These are phyloP conservation scores for Daldinia eschscholtzii DNA, from an alignment of 2,329 filamentous ascomycete genomes.

Conservation along the genomic window DNA sequence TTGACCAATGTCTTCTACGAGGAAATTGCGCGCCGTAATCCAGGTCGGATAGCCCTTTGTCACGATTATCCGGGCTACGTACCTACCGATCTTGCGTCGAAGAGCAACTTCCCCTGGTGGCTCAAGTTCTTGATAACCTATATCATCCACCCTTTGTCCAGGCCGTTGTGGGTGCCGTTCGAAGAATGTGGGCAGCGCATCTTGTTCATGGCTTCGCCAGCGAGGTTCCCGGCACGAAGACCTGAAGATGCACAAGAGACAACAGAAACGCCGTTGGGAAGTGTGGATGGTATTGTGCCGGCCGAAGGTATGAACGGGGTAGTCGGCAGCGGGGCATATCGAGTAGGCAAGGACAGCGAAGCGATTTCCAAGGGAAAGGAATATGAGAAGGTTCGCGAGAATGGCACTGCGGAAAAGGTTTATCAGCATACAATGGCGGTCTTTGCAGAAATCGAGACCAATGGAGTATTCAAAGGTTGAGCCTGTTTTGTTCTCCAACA, in stretches of 20 bases:
- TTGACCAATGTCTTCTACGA: conserved; percentile 53
- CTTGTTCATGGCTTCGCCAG: conserved; percentile 27
- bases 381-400: conserved; percentile 23
- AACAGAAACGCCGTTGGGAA: not conserved
- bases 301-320: conserved; percentile 24
- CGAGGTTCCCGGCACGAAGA: conserved; percentile 11
- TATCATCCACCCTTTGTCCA: conserved; percentile 11
- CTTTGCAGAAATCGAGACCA: conserved; percentile 24
- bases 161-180: conserved; percentile 3
- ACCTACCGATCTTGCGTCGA: conserved; percentile 1
- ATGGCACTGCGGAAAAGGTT: conserved; percentile 22
- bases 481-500: not conserved
- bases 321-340: conserved; percentile 26
- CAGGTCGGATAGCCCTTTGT: conserved; percentile 46
- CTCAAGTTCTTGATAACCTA: conserved; percentile 17
- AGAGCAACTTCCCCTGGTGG: conserved; percentile 21
- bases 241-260: not conserved
- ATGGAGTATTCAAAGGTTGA: conserved; percentile 22
- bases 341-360: conserved; percentile 11
- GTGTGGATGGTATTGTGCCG: conserved; percentile 9
- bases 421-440: conserved; percentile 28
- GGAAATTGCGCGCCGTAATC: conserved; percentile 47
- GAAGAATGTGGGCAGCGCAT: conserved; percentile 30
- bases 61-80: conserved; percentile 43
- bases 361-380: conserved; percentile 18